Evolutionary conservation across 441 rosid genomes (phyloP).

Genomic region (Isatis lusitanica): DNA sequence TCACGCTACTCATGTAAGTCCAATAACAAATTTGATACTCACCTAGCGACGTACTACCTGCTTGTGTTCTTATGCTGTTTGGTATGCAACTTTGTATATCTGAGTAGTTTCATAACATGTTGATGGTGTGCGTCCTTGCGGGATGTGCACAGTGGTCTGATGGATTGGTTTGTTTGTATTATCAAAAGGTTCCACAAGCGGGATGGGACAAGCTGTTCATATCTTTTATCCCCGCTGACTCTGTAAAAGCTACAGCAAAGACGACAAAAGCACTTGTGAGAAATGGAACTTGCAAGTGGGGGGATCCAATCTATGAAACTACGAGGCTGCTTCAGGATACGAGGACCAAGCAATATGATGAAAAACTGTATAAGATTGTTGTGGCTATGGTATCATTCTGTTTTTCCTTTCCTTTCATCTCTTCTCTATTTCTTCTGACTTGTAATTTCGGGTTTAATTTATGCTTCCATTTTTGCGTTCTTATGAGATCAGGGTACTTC

Average conservation of each 20-base stretch:
- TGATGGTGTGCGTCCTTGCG: neutral
- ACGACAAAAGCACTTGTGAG: slow-evolving; percentile 97
- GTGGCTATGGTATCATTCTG: slow-evolving; percentile 74
- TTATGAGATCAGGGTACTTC: slow-evolving; percentile 80
- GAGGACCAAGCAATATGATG: slow-evolving; percentile 79
- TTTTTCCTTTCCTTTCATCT: neutral
- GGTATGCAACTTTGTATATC: neutral
- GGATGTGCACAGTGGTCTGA: neutral
- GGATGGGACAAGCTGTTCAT: slow-evolving; percentile 99
- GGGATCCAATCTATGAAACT: slow-evolving; percentile 96
- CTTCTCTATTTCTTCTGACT: neutral
- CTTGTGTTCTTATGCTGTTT: neutral
- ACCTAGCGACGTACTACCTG: neutral
- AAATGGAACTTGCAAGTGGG: slow-evolving; percentile 99
- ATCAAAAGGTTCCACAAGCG: slow-evolving; percentile 70
- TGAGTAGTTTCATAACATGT: slow-evolving; percentile 4
- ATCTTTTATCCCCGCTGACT: slow-evolving; percentile 89
- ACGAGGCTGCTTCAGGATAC: slow-evolving; percentile 93
- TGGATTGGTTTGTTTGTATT: neutral
- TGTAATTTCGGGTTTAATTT: slow-evolving; percentile 2
- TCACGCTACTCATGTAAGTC: slow-evolving; percentile 97
- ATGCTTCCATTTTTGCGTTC: slow-evolving; percentile 30
- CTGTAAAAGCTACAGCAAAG: slow-evolving; percentile 90
- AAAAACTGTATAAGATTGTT: slow-evolving; percentile 83
- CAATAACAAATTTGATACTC: neutral